Evolutionary conservation across 2,329 filamentous ascomycete species (phyloP).

Genomic region (Fonsecaea pedrosoi): DNA sequence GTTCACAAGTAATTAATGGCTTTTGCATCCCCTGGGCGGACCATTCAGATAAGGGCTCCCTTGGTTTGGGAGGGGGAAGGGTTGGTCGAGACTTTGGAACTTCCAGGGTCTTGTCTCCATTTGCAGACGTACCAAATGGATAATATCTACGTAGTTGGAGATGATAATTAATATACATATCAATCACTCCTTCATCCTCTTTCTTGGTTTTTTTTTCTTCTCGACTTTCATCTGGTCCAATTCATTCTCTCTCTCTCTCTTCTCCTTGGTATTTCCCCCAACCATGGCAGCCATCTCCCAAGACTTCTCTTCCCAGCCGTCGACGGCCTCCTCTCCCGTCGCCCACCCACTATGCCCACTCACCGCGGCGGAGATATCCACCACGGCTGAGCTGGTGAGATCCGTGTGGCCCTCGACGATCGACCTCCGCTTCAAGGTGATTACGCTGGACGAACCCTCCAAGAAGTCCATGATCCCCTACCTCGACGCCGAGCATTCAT

Average conservation of each 20-base stretch:
- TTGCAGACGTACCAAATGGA: background rate
- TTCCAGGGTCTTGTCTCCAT: background rate
- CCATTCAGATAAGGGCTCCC: conserved; percentile 2
- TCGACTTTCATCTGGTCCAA: background rate
- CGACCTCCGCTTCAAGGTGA: conserved; percentile 65
- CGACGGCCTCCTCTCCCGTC: conserved; percentile 31
- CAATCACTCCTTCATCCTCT: background rate
- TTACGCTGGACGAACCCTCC: conserved; percentile 70
- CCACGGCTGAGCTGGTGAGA: conserved; percentile 40
- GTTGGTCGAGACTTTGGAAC: too few relatives aligned
- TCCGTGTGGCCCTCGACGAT: conserved; percentile 41
- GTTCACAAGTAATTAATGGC: too few relatives aligned
- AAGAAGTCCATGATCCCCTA: conserved; percentile 67
- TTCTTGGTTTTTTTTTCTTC: background rate
- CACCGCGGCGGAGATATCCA: conserved; percentile 42
- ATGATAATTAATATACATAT: background rate
- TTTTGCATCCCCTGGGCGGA: background rate
- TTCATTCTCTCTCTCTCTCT: background rate
- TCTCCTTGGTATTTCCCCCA: conserved; percentile 1
- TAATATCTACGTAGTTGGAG: too few relatives aligned
- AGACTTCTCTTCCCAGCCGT: conserved; percentile 30
- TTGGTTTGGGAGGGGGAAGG: background rate
- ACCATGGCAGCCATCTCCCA: conserved; percentile 35
- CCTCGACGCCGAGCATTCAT: conserved; percentile 65
- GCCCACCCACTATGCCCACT: conserved; percentile 43